phyloP scores from a whole-genome alignment of 1,139 yeast genomes.

The Meyerozyma carpophila region DNA sequence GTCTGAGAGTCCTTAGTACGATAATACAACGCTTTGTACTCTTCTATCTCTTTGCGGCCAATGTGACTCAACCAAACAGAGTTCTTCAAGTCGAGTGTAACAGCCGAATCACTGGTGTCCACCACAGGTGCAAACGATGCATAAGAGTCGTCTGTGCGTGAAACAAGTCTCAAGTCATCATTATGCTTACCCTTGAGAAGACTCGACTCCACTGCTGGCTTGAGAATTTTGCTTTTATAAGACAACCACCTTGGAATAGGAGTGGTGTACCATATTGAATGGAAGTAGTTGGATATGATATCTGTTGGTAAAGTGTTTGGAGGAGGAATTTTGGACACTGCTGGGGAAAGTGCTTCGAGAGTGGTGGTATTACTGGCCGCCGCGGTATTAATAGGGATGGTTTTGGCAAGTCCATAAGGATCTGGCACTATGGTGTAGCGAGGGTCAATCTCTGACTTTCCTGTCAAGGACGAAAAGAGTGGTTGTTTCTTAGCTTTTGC shows the following conservation, averaged over 20 bases:
- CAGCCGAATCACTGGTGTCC: constrained; percentile 67
- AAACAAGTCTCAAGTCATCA: constrained; percentile 15
- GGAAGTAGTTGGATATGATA: constrained; percentile 65
- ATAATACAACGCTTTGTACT: constrained; percentile 25
- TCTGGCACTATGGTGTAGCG: constrained; percentile 58
- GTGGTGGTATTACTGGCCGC: constrained; percentile 25
- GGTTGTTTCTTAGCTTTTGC: constrained; percentile 43
- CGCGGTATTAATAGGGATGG: constrained; percentile 46
- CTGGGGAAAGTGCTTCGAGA: constrained; percentile 48
- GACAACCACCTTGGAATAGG: constrained; percentile 81
- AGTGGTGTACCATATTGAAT: constrained; percentile 82
- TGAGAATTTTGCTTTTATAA: constrained; percentile 33
- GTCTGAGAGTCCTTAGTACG: not conserved
- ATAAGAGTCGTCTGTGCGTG: constrained; percentile 39
- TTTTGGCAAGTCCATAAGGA: constrained; percentile 51
- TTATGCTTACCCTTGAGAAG: constrained; percentile 15
- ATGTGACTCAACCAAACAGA: constrained; percentile 76
- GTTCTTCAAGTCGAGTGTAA: constrained; percentile 59
- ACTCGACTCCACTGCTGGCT: constrained; percentile 21
- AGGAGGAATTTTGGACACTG: constrained; percentile 40
- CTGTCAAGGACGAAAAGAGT: constrained; percentile 60
- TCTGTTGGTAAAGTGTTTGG: constrained; percentile 64
- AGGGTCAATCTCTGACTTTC: constrained; percentile 62
- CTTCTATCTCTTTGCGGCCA: constrained; percentile 49
- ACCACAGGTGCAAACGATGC: constrained; percentile 74